Evolutionary conservation across 2,329 filamentous ascomycete species (phyloP), one percentile per base, ranked within the genome.

Genomic region (Aspergillus sp.): DNA sequence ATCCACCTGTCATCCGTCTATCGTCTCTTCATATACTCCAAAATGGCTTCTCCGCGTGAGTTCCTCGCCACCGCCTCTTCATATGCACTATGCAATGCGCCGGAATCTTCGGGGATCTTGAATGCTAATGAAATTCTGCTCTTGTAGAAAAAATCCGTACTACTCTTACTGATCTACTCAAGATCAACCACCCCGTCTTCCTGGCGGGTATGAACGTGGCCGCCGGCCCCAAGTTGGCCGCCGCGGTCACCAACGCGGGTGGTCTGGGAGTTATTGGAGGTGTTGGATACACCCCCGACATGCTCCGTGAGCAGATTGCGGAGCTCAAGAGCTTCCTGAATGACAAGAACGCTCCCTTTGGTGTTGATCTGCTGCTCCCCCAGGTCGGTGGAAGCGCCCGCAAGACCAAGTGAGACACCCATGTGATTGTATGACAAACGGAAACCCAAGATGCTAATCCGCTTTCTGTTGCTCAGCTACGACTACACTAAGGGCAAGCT

Each of bases 401-500:
- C 73, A 97, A 97, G 86, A 97, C 94, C 71, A 98, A 97, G 88
- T 90, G 79, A 74, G 78, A 61, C 17, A 17, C 17, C 5, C 23
- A 42, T 27, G 52, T 54, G 52, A 54, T 54, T 41, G 53, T 47
- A 23, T 55, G 39, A 55, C 41, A 19, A 30, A 25, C 32, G 55
- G 38, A 19, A 59, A 44, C n/a, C 21, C 13, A n/a, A 23, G 11
- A 17, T 53, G 50, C 59, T 66, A 63, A 69, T 49, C 21, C 36
- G 38, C 6, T 13, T 55, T 58, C 56, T 55, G 56, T 65, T 36
- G 62, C 1, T 60, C 72, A 97, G 94, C 87, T 96, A 98, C 81
- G 95, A 99, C 81, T 99, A 99, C 84, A 99, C 95, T 74, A 98
- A 99, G 84, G 95, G 95, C 78, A 98, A 98, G 83, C 90, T 99